Percentiles rank a stretch among this genome's conserved stretches.
phyloP scores from a whole-genome alignment of 2,329 filamentous ascomycete genomes.

The Ceratocystis eucalypticola region DNA sequence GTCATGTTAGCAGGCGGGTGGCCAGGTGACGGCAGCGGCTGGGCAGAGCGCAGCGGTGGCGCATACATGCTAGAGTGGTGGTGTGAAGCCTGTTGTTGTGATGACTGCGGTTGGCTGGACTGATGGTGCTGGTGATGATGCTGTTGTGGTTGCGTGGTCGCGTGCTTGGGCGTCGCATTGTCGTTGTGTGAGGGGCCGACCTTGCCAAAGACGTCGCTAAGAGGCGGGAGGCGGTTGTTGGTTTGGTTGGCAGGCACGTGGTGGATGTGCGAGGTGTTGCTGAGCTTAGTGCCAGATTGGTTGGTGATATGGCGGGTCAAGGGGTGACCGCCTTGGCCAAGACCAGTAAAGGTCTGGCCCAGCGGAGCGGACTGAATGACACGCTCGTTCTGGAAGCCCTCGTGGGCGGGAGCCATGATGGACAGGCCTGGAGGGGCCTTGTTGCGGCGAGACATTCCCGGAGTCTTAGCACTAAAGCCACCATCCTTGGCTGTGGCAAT shows the following conservation, averaged over 20 bases:
- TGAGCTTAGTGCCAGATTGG: conserved; percentile 61
- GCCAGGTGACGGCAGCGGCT: conserved; percentile 63
- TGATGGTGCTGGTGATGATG: conserved; percentile 6
- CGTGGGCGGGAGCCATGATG: conserved; percentile 86
- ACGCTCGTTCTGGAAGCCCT: conserved; percentile 83
- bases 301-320: conserved; percentile 66
- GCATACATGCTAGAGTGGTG: conserved; percentile 36
- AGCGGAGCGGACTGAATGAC: conserved; percentile 95
- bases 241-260: conserved; percentile 80
- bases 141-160: conserved; percentile 1
- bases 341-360: conserved; percentile 86
- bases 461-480: conserved; percentile 52
- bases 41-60: conserved; percentile 33
- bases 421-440: conserved; percentile 80
- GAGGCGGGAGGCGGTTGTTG: conserved; percentile 80
- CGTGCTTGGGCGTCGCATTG: conserved; percentile 25
- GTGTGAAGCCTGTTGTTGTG: conserved; percentile 24
- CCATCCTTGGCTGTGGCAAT: conserved; percentile 33
- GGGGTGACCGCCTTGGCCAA: conserved; percentile 58
- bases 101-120: conserved; percentile 4
- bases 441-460: conserved; percentile 58
- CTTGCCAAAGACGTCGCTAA: conserved; percentile 83
- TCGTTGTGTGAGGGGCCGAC: conserved; percentile 48
- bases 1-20: conserved; percentile 43
- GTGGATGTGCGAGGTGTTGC: conserved; percentile 78